A percentile compares a stretch with the other conserved stretches of the same genome.
phyloP scores from a whole-genome alignment of 2,329 filamentous ascomycete species.

The Immersiporthe knoxdaviesiana region DNA sequence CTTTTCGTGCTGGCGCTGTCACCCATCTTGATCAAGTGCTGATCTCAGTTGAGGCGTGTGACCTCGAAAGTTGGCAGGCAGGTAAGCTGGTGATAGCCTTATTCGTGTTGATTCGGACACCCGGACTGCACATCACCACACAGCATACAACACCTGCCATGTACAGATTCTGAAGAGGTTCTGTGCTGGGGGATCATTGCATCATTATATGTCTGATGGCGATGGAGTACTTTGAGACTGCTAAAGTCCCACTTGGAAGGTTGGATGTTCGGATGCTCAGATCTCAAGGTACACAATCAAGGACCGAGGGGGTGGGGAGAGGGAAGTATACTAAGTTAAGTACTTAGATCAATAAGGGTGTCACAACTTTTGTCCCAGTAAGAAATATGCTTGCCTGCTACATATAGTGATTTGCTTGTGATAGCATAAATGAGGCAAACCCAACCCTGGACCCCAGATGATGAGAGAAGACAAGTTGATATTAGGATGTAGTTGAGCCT shows the following conservation, averaged over 20 bases:
- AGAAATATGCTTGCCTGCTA: too few species aligned
- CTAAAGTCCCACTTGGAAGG: background rate
- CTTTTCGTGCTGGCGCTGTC: background rate
- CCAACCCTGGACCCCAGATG: background rate
- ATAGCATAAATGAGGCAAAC: background rate
- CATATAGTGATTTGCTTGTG: too few species aligned
- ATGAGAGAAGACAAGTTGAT: background rate
- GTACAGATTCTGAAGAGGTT: background rate
- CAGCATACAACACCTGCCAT: background rate
- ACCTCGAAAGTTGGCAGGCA: background rate
- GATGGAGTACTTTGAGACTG: background rate
- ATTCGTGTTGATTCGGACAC: background rate
- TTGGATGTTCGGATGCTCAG: background rate
- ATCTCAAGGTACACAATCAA: background rate
- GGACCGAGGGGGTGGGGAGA: too few species aligned
- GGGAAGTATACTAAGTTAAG: too few species aligned
- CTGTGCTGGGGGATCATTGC: background rate
- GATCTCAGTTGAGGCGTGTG: background rate
- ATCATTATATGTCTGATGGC: background rate
- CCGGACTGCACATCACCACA: background rate
- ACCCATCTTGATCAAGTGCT: background rate
- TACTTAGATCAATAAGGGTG: too few species aligned
- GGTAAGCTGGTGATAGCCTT: background rate
- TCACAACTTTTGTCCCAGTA: too few species aligned
- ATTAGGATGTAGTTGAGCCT: background rate